Base-by-base conservation (phyloP, 192 early-diverging fungal species). In the Coemansia sp. region DNA sequence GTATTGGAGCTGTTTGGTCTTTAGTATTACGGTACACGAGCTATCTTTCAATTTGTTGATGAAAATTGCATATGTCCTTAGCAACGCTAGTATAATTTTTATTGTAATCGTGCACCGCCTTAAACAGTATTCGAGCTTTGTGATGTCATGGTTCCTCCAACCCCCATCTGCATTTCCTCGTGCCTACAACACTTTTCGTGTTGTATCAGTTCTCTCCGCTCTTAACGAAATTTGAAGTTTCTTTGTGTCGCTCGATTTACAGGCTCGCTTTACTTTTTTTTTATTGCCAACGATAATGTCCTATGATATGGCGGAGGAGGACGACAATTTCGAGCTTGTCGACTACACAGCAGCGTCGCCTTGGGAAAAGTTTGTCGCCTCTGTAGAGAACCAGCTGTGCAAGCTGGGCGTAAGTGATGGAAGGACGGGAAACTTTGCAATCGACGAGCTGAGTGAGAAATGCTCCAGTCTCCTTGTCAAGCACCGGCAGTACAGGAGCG, bases 251-350 rank as follows among this genome's bases (percentile, higher is more conserved):
- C 18, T 49, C 46, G n/a, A 49, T 20, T 49, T 49, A 49, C 46
- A 20, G 46, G n/a, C 20, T 46, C 18, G 16, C 15, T 46, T 5
- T 46, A 15, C 5, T 46, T 22, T 50, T 57, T 33, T 16, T 5
- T 33, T 15, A 3, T 58, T 58, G 10, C 13, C 3, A 18, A 33
- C 55, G 31, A 68, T 24, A 71, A 76, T 76, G 75, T 34, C 55
- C 27, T 58, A 58, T 33, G 55, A 66, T 52, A 68, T 49, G 63
- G 62, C 71, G 52, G 76, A 78, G 62, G 88, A 88, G 68, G 89
- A 91, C 72, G 91, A 92, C 43, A 85, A 81, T 67, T 92, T 89
- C 73, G 91, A 92, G 70, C 87, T 92, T 66, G 87, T 91, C 9
- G 90, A 91, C 77, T 91, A 92, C 78, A 91, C 90, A 0, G 85